A percentile compares a stretch with the other conserved stretches of the same genome.
These are phyloP conservation scores for Phytophthora sp. DNA, from an alignment of 352 stramenopile genomes.

Conservation along the genomic window DNA sequence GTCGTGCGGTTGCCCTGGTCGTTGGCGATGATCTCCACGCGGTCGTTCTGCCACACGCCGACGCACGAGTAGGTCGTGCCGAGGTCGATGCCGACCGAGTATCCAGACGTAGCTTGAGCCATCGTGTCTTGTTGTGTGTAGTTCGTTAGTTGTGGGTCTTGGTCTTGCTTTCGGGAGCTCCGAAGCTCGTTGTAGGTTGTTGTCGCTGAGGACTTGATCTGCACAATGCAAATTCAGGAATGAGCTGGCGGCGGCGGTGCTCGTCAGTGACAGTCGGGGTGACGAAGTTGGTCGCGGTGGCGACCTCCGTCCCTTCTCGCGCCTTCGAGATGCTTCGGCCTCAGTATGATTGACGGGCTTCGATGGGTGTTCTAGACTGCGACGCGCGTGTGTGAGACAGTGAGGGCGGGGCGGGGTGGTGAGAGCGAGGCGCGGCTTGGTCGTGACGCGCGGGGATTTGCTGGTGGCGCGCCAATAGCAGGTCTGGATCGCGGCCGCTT, in stretches of 20 bases:
- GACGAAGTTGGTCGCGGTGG: too few species aligned
- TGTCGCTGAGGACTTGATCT: not conserved
- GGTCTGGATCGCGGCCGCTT: too few species aligned
- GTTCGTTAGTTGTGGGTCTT: not conserved
- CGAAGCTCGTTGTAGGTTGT: not conserved
- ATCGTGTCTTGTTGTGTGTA: not conserved
- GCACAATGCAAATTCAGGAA: not conserved
- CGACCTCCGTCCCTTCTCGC: too few species aligned
- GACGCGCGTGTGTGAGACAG: not conserved
- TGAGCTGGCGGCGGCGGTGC: conserved; percentile 32
- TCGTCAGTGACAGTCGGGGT: too few species aligned
- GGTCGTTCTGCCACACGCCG: conserved; percentile 92
- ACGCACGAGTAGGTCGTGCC: conserved; percentile 94
- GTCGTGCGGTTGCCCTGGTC: conserved; percentile 95
- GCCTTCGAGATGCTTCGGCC: not conserved
- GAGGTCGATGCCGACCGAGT: conserved; percentile 67
- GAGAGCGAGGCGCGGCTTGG: too few species aligned
- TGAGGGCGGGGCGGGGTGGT: too few species aligned
- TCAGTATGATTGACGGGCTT: not conserved
- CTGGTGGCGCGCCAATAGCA: too few species aligned
- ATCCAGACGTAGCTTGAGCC: not conserved
- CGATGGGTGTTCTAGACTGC: not conserved
- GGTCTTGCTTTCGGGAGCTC: not conserved
- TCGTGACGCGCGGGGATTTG: too few species aligned
- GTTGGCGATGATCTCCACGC: conserved; percentile 96